These are phyloP conservation scores for Chromera velia DNA, from an alignment of 73 alveolate genomes.

Conservation along the genomic window DNA sequence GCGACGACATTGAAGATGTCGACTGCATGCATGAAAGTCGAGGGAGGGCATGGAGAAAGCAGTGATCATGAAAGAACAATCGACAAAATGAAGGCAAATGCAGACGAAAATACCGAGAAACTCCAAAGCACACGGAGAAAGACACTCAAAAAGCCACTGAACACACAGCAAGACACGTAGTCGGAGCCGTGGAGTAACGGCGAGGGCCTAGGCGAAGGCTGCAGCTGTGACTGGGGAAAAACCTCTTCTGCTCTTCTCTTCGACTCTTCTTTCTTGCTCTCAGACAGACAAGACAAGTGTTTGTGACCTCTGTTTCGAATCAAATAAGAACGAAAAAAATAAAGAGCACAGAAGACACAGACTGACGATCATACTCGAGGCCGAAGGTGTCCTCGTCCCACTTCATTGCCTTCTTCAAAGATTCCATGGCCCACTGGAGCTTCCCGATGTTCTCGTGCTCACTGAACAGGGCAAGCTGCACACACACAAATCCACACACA, in stretches of 20 bases:
- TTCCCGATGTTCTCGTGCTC: not conserved
- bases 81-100: not conserved
- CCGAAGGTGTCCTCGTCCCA: constrained; percentile 5
- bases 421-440: not conserved
- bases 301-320: too few relatives aligned
- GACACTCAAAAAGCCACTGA: too few relatives aligned
- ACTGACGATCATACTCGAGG: not conserved
- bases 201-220: too few relatives aligned
- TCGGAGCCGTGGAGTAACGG: too few relatives aligned
- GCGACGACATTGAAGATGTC: constrained; percentile 43
- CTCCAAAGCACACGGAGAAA: not conserved
- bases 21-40: not conserved
- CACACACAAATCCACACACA: too few relatives aligned
- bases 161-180: too few relatives aligned
- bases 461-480: not conserved
- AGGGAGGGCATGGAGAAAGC: not conserved
- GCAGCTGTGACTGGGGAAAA: too few relatives aligned
- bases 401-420: not conserved
- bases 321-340: too few relatives aligned
- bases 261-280: not conserved
- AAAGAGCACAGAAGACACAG: too few relatives aligned
- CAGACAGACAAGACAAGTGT: too few relatives aligned
- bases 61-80: not conserved
- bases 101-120: not conserved
- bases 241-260: not conserved